These are phyloP conservation scores for Carex myosuroides DNA, from an alignment of 176 grass and related monocot genomes.

Conservation along the genomic window DNA sequence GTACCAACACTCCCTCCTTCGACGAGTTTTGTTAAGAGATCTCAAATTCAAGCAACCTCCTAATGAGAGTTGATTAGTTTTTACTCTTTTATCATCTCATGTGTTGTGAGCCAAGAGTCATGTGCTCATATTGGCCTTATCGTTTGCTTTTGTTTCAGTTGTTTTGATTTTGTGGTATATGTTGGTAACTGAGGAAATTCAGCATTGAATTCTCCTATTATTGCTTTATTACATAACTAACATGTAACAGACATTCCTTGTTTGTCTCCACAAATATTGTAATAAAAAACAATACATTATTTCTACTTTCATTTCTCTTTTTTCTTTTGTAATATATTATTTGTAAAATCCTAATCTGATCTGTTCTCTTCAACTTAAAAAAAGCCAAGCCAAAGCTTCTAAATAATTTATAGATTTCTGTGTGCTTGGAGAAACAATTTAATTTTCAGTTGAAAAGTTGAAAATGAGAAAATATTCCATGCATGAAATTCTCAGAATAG, in stretches of 20 bases:
- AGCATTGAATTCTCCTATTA: not conserved
- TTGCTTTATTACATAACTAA: not conserved
- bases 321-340: not conserved
- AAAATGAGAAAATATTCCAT: too few relatives aligned
- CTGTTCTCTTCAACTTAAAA: too few relatives aligned
- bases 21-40: constrained; percentile 10
- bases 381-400: too few relatives aligned
- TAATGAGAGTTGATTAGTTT: not conserved
- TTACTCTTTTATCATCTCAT: not conserved
- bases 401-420: too few relatives aligned
- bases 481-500: too few relatives aligned
- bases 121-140: not conserved
- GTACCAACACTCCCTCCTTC: constrained; percentile 22
- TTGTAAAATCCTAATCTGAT: not conserved
- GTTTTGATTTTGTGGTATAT: not conserved
- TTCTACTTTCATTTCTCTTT: not conserved
- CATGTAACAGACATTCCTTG: not conserved
- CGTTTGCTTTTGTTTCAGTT: constrained; percentile 1
- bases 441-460: too few relatives aligned
- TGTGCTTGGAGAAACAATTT: too few relatives aligned
- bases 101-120: not conserved
- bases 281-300: not conserved
- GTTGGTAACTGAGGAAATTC: not conserved
- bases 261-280: not conserved
- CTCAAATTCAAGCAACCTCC: not conserved